Conservation (phyloP, 1,139 yeast genomes). For the Candida neerlandica region DNA sequence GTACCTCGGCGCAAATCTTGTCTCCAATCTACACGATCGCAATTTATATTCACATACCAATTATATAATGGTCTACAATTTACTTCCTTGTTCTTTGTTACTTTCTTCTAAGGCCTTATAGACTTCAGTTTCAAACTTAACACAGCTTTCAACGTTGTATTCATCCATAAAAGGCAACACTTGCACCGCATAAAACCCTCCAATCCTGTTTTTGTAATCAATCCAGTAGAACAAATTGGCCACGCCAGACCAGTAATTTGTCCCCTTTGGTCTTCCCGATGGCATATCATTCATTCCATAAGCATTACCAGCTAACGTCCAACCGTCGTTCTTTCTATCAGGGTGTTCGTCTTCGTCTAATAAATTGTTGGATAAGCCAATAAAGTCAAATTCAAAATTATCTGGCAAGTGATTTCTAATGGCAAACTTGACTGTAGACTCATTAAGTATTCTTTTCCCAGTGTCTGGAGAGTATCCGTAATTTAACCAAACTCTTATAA, state of each 20-base stretch:
- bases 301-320: slow-evolving; percentile 71
- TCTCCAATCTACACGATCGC: neutral
- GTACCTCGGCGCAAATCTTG: neutral
- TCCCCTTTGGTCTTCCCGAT: slow-evolving; percentile 44
- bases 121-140: slow-evolving; percentile 21
- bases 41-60: too few species aligned
- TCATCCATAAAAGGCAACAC: slow-evolving; percentile 34
- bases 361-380: slow-evolving; percentile 16
- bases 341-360: slow-evolving; percentile 22
- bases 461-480: slow-evolving; percentile 45
- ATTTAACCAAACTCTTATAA: slow-evolving; percentile 49
- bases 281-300: slow-evolving; percentile 51
- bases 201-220: slow-evolving; percentile 43
- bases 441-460: slow-evolving; percentile 32
- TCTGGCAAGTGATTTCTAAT: slow-evolving; percentile 37
- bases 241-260: slow-evolving; percentile 49
- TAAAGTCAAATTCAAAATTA: slow-evolving; percentile 23
- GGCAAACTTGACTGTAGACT: slow-evolving; percentile 35
- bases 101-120: slow-evolving; percentile 18
- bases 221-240: slow-evolving; percentile 51
- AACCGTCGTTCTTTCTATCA: slow-evolving; percentile 70
- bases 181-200: slow-evolving; percentile 47
- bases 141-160: slow-evolving; percentile 17
- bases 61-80: slow-evolving; percentile 2
- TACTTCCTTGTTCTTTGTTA: slow-evolving; percentile 7